phyloP scores from a whole-genome alignment of 495 filamentous ascomycete genomes.

The Barbatosphaeria neglecta region DNA sequence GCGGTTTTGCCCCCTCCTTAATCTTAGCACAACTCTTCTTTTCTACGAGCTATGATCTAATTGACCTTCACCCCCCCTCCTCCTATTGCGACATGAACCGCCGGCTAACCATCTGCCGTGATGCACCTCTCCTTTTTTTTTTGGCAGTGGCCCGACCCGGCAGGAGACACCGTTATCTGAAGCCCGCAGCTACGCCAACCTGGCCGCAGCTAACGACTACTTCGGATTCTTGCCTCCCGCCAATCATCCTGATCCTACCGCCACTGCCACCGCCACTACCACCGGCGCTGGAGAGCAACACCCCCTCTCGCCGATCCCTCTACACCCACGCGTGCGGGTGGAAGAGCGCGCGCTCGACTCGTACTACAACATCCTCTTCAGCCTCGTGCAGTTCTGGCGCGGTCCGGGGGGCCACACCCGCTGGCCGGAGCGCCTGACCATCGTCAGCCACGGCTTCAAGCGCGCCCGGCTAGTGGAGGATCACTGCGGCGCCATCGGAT shows the following conservation, averaged over 20 bases:
- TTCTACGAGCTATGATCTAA: background rate
- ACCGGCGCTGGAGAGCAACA: background rate
- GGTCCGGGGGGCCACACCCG: conserved; percentile 13
- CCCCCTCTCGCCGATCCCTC: conserved; percentile 12
- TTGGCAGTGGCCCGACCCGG: conserved; percentile 50
- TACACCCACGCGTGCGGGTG: conserved; percentile 26
- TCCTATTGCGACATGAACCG: background rate
- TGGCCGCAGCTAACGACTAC: conserved; percentile 28
- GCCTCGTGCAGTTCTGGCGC: conserved; percentile 47
- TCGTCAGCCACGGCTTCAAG: conserved; percentile 73
- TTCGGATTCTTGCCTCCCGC: conserved; percentile 23
- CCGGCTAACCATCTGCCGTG: background rate
- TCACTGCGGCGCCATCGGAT: conserved; percentile 59
- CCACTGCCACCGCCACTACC: no score
- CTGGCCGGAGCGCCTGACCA: conserved; percentile 46
- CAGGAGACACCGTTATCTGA: conserved; percentile 44
- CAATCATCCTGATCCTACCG: no score
- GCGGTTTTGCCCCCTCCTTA: no score
- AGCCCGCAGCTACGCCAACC: conserved; percentile 51
- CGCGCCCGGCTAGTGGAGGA: conserved; percentile 49
- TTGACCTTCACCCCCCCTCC: background rate
- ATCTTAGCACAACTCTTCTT: background rate
- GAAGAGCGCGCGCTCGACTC: conserved; percentile 68
- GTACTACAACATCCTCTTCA: conserved; percentile 67
- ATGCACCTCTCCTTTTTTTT: background rate